A percentile compares a stretch with the other conserved stretches of the same genome.
These are phyloP conservation scores for Pestalotiopsis sp. DNA, from an alignment of 2,329 filamentous ascomycete genomes.

Conservation along the genomic window DNA sequence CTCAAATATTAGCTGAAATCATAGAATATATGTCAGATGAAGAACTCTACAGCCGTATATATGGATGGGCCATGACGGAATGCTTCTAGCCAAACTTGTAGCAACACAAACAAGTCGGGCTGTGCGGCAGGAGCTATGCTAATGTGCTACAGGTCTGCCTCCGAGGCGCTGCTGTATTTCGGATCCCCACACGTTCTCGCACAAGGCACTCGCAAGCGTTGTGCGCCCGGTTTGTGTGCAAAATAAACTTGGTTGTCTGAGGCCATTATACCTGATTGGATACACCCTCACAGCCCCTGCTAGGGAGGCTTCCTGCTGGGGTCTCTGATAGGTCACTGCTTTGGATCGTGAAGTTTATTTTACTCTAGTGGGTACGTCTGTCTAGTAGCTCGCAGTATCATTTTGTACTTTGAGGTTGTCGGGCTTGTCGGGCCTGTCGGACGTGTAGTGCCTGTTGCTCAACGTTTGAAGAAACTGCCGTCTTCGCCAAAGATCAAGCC, in stretches of 20 bases:
- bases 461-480: background rate
- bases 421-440: background rate
- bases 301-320: background rate
- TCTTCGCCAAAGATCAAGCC: background rate
- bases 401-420: background rate
- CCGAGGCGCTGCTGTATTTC: background rate
- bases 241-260: background rate
- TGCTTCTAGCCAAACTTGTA: background rate
- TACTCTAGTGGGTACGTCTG: background rate
- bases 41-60: background rate
- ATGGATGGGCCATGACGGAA: background rate
- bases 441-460: background rate
- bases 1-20: background rate
- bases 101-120: background rate
- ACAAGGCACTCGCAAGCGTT: background rate
- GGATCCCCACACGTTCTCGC: background rate
- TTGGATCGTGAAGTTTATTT: background rate
- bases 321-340: background rate
- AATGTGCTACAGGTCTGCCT: background rate
- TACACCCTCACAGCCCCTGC: background rate
- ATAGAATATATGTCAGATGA: background rate
- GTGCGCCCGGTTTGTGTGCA: background rate
- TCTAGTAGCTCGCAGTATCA: background rate
- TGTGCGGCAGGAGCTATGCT: background rate
- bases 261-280: background rate